Evolutionary conservation across 257 asterid genomes (phyloP), one percentile per base, ranked within the genome.

Genomic region (Paulownia fortunei): DNA sequence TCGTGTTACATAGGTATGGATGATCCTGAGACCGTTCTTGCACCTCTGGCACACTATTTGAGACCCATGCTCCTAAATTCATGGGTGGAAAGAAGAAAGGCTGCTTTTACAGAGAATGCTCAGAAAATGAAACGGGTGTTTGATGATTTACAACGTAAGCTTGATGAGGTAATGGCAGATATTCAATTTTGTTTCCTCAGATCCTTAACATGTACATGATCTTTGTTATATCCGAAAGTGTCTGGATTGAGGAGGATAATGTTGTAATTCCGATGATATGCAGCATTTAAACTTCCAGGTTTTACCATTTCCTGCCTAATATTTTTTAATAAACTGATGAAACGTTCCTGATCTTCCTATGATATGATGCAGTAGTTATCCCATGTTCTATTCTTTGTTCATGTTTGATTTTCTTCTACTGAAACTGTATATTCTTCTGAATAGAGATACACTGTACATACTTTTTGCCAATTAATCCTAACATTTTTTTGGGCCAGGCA

Each of bases 31-130:
- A 73, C 87, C 15, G 86, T 96, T 82, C 94, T 96, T 76, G 85
- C 87, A 73, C 97, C 96, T 83, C 84, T 96, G 82, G 97, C 90
- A 11, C 84, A 79, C 88, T 83, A 91, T 79, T 78, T 96, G 87
- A 90, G 92, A 85, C 98, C 99, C 78, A 87, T 89, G 97, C 98
- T 96, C 26, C 80, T 93, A 73, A 89, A 90, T 84, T 82, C 96
- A 68, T 93, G 90, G 96, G 89, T 79, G 85, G 97, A 93, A 82
- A 92, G 89, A 83, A 87, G 90, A 87, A 93, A 89, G 90, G 87
- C 90, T 59, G 90, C 92, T 72, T 96, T 93, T 74, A 88, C 99
- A 1, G 96, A 96, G 73, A 96, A 90, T 87, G 80, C 91, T 67
- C 99, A 96, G 89, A 90, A 88, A 80, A 89, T 89, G 85, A 96